Evolutionary conservation across 495 filamentous ascomycete genomes (phyloP), one percentile per base, ranked within the genome.

Genomic region (Ascodesmis nigricans): DNA sequence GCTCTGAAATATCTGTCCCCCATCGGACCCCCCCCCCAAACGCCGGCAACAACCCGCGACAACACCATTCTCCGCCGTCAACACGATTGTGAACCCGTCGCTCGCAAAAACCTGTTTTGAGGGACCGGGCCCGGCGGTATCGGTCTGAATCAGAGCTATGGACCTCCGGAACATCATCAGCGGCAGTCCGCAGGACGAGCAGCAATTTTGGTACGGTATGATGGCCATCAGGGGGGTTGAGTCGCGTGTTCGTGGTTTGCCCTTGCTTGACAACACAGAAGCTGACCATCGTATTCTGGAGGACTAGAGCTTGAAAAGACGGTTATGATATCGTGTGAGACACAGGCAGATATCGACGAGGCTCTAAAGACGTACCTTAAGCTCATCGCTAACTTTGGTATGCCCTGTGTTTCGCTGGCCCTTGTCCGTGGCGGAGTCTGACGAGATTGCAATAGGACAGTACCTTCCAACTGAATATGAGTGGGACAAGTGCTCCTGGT

Each of bases 131-230:
- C n/a, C n/a, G n/a, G n/a, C n/a, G n/a, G n/a, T n/a, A n/a, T n/a
- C n/a, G n/a, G n/a, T n/a, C n/a, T n/a, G n/a, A n/a, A n/a, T n/a
- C n/a, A n/a, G n/a, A n/a, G n/a, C n/a, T n/a, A n/a, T n/a, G n/a
- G n/a, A n/a, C n/a, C n/a, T n/a, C n/a, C n/a, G n/a, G n/a, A n/a
- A n/a, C n/a, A n/a, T n/a, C n/a, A n/a, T n/a, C n/a, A n/a, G n/a
- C n/a, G n/a, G n/a, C 53, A 60, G 59, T 46, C 61, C 78, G 52
- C 79, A 91, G 55, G 75, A 69, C 56, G 81, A 84, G 60, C 66
- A 82, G 53, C 77, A 91, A 57, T 87, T 93, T 59, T 93, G 87
- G 87, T 61, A 71, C 57, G 77, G 84, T 91, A 49, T 52, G 70
- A n/a, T n/a, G n/a, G n/a, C n/a, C n/a, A n/a, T n/a, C n/a, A n/a